These are phyloP conservation scores for Plasmodium malariae DNA, from an alignment of 169 alveolate genomes.

Conservation along the genomic window DNA sequence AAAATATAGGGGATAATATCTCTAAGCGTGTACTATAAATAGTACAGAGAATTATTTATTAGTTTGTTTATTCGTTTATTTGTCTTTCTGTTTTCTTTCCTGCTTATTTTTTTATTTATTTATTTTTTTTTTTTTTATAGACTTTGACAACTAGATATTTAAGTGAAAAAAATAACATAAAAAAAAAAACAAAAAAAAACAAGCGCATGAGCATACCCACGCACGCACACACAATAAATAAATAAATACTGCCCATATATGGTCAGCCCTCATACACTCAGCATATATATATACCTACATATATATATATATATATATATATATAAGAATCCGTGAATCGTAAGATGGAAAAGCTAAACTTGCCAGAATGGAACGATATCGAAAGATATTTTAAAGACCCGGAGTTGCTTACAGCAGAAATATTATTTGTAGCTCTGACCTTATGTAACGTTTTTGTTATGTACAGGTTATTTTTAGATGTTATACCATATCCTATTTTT, in stretches of 20 bases:
- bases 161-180: constrained; percentile 17
- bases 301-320: neutral
- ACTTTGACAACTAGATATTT: constrained; percentile 20
- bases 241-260: too few relatives aligned
- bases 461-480: constrained; percentile 92
- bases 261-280: too few relatives aligned
- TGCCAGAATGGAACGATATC: constrained; percentile 86
- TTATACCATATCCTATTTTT: constrained; percentile 92
- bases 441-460: constrained; percentile 93
- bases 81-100: too few relatives aligned
- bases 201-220: neutral
- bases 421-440: constrained; percentile 89
- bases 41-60: constrained; percentile 1
- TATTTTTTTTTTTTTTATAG: constrained; percentile 30
- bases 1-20: neutral
- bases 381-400: constrained; percentile 91
- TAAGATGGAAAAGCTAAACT: constrained; percentile 58
- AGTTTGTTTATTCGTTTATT: too few relatives aligned
- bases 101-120: too few relatives aligned
- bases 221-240: neutral
- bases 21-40: constrained; percentile 1
- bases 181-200: constrained; percentile 7
- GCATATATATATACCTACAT: neutral
- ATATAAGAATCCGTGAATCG: neutral
- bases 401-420: constrained; percentile 89